Conservation (phyloP, 2,329 filamentous ascomycete species). For the Corynespora cassiicola region DNA sequence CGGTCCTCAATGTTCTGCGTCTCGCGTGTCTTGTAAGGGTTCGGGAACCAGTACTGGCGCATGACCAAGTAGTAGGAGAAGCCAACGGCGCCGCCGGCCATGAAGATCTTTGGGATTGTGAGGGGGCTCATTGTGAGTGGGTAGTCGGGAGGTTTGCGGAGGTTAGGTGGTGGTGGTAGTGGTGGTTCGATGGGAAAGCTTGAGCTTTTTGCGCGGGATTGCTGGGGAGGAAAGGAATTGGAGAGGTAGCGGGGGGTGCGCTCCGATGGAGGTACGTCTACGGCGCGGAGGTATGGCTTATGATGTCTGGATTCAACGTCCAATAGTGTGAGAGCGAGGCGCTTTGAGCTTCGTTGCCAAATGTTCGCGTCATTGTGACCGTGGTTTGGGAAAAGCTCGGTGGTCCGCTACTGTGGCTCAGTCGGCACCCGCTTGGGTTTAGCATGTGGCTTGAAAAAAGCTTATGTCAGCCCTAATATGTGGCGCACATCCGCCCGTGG, state of each 20-base stretch:
- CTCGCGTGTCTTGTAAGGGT: conserved; percentile 44
- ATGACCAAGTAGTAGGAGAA: conserved; percentile 45
- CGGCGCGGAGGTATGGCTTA: neutral
- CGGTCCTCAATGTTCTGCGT: conserved; percentile 43
- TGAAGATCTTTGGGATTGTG: conserved; percentile 45
- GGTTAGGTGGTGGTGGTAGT: conserved; percentile 2
- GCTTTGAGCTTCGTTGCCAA: conserved; percentile 16
- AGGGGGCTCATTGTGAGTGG: conserved; percentile 32
- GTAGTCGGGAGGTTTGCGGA: conserved; percentile 3
- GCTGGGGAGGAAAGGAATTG: no score
- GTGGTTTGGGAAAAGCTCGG: conserved; percentile 25
- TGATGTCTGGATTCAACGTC: conserved; percentile 1
- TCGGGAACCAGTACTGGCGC: conserved; percentile 46
- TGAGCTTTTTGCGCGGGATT: neutral
- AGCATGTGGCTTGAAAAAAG: conserved; percentile 25
- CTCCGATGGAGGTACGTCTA: no score
- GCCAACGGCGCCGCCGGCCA: conserved; percentile 43
- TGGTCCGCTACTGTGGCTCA: no score
- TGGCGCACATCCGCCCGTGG: conserved; percentile 18
- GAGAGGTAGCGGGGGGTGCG: no score
- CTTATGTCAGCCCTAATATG: conserved; percentile 17
- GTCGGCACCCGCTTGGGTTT: conserved; percentile 5
- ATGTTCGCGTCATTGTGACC: conserved; percentile 39
- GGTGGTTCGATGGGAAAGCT: neutral
- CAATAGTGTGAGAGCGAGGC: neutral